Evolutionary conservation across 139 green algal species (phyloP).

Genomic region (Volvox africanus): DNA sequence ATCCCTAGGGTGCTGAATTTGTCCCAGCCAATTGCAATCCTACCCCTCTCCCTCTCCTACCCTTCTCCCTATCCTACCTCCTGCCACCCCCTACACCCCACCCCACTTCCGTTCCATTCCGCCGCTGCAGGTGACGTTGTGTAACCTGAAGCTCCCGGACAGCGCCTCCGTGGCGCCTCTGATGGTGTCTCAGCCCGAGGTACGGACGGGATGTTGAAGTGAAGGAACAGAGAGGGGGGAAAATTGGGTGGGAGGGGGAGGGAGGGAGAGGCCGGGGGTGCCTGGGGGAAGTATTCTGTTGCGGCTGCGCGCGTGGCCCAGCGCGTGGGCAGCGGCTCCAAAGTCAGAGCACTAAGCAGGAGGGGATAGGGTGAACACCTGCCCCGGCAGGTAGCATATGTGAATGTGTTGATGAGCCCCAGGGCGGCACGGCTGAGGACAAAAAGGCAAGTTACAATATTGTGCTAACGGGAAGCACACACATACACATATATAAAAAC

Average conservation of each 20-base stretch:
- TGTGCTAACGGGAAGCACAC: too few species aligned
- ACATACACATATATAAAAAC: too few species aligned
- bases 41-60: too few species aligned
- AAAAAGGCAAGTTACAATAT: too few species aligned
- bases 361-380: too few species aligned
- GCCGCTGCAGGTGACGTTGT: slow-evolving; percentile 45
- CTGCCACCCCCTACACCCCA: not conserved
- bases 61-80: not conserved
- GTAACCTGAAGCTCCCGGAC: slow-evolving; percentile 48
- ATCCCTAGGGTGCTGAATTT: not conserved
- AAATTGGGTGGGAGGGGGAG: not conserved
- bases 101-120: not conserved
- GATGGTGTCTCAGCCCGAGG: slow-evolving; percentile 19
- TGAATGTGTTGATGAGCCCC: too few species aligned
- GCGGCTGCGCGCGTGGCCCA: not conserved
- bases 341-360: too few species aligned
- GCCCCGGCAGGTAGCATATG: too few species aligned
- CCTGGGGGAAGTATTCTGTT: not conserved
- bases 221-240: not conserved
- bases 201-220: not conserved
- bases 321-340: not conserved
- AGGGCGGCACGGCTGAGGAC: too few species aligned
- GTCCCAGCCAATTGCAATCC: not conserved
- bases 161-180: not conserved
- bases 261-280: not conserved